Base-by-base conservation (phyloP, 2,329 filamentous ascomycete species). In the Botrytis deweyae region DNA sequence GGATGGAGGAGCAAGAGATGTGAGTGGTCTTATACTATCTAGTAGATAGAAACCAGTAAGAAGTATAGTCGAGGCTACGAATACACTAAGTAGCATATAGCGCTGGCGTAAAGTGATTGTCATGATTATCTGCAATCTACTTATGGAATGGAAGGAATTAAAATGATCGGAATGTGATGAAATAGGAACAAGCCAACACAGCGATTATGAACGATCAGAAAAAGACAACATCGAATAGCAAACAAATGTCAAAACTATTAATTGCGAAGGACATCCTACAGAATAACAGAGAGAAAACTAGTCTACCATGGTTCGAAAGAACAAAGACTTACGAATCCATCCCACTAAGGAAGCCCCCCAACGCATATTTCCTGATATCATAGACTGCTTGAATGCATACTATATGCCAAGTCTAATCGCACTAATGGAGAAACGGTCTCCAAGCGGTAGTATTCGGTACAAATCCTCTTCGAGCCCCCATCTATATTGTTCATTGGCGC, bases 21-120 rank as follows among this genome's bases (percentile, higher is more conserved):
- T 25, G 67, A 22, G 67, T 42, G 52, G 25, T 33, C 12, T 44
- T 61, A 59, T 9, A 61, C 29, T 61, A 61, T 61, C 33, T 40
- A 16, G 42, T 52, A 71, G 58, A 29, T 63, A 62, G n/a, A 71
- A 71, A 8, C 40, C 66, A 69, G n/a, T 55, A 18, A 59, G 46
- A 6, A 55, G 36, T 40, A 69, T 59, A 36, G 66, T 69, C 1
- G 38, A 55, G 6, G 36, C 36, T 69, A 69, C 66, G 29, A 59
- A 55, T 33, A 59, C 38, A 29, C 49, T 33, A 59, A 69, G 66
- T 20, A 69, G 66, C 52, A 58, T 44, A 69, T 59, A 69, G 49
- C 66, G 52, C 49, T 59, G 66, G 49, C 52, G 66, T 29, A 69
- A 33, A 59, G 49, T 40, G n/a, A 59, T 29, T 42, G 38, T 10